Conservation (phyloP, 1,284 basidiomycete genomes). For the Moesziomyces sp. region DNA sequence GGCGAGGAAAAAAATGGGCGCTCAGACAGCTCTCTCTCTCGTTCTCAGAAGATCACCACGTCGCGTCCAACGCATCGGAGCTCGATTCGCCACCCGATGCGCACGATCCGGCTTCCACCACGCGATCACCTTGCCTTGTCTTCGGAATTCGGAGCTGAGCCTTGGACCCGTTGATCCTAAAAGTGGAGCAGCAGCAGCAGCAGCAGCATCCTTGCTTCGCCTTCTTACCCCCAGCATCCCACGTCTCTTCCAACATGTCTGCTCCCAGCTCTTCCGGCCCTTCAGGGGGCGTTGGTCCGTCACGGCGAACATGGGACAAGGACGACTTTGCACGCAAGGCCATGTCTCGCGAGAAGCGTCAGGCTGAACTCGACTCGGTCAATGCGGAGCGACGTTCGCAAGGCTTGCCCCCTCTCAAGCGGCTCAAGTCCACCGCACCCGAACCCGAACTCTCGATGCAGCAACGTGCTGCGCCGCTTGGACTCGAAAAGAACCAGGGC, state of each 20-base stretch:
- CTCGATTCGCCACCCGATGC: neutral
- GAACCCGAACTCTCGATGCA: constrained; percentile 61
- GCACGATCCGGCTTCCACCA: neutral
- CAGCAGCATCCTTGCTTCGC: no score
- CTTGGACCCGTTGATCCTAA: neutral
- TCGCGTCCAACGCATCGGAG: neutral
- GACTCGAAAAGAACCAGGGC: constrained; percentile 58
- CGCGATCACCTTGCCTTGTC: constrained; percentile 2
- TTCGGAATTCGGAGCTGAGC: constrained; percentile 3
- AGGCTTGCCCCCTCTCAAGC: constrained; percentile 52
- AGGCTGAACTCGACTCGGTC: constrained; percentile 54
- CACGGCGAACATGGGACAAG: constrained; percentile 61
- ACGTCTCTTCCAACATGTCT: constrained; percentile 15
- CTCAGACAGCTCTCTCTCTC: neutral
- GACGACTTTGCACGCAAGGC: constrained; percentile 57
- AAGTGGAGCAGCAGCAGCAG: constrained; percentile 4
- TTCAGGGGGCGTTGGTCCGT: constrained; percentile 52
- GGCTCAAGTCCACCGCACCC: constrained; percentile 51
- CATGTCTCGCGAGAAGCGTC: constrained; percentile 57
- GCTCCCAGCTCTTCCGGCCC: constrained; percentile 8
- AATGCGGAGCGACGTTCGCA: constrained; percentile 52
- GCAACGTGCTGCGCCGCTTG: constrained; percentile 50
- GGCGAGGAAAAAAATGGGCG: no score
- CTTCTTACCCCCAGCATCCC: no score
- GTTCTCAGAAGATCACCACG: constrained; percentile 18